These are phyloP conservation scores for Lodderomyces margitis DNA, from an alignment of 1,139 yeast species.

Conservation along the genomic window DNA sequence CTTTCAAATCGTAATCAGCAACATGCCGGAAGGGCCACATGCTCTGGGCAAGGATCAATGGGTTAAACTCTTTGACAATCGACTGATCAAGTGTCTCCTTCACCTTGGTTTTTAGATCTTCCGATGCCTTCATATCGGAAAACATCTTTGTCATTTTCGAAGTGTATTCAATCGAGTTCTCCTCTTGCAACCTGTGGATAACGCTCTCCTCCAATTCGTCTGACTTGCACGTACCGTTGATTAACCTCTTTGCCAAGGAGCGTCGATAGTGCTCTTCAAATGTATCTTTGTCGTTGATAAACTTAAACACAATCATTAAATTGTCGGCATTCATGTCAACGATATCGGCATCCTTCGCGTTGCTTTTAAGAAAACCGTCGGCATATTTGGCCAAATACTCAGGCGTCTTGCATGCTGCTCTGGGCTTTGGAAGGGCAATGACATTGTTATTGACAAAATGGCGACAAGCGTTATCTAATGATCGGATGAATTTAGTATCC, in stretches of 20 bases:
- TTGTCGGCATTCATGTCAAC: constrained; percentile 79
- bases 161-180: constrained; percentile 89
- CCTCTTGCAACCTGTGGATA: constrained; percentile 84
- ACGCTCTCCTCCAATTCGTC: constrained; percentile 84
- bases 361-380: constrained; percentile 77
- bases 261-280: constrained; percentile 94
- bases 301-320: constrained; percentile 83
- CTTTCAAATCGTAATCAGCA: constrained; percentile 41
- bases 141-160: constrained; percentile 95
- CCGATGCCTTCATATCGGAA: constrained; percentile 86
- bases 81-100: constrained; percentile 44
- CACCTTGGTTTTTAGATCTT: constrained; percentile 69
- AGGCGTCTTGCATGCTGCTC: constrained; percentile 65
- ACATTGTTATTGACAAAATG: constrained; percentile 79
- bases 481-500: constrained; percentile 78
- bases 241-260: constrained; percentile 81
- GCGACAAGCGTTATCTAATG: constrained; percentile 87
- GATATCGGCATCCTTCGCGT: constrained; percentile 66
- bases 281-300: constrained; percentile 90
- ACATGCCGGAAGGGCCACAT: constrained; percentile 78
- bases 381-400: constrained; percentile 88
- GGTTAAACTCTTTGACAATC: constrained; percentile 61
- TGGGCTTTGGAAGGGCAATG: constrained; percentile 66
- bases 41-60: constrained; percentile 78
- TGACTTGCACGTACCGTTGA: constrained; percentile 79